phyloP scores from a whole-genome alignment of 345 rosid genomes.

The Melaleuca quinquenervia region DNA sequence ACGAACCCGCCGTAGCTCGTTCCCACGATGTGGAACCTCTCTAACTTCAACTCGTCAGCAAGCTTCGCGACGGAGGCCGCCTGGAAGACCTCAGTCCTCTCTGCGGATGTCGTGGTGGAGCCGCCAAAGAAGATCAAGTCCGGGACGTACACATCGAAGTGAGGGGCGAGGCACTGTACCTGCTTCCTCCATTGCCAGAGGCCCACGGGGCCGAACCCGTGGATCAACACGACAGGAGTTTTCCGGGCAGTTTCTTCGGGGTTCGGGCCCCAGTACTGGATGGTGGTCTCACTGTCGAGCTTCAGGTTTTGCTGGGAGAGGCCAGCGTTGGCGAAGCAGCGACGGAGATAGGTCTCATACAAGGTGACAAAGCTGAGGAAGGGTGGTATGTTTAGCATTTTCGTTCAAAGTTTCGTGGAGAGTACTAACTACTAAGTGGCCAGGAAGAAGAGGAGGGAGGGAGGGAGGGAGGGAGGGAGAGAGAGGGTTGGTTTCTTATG shows the following conservation, averaged over 20 bases:
- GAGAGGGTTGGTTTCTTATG: neutral
- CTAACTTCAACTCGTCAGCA: conserved; percentile 34
- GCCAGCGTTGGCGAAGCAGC: conserved; percentile 55
- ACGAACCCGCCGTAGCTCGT: conserved; percentile 95
- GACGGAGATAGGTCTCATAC: conserved; percentile 58
- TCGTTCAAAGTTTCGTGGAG: neutral
- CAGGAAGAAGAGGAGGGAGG: neutral
- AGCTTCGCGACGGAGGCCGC: conserved; percentile 45
- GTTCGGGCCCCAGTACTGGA: conserved; percentile 71
- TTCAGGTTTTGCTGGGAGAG: conserved; percentile 31
- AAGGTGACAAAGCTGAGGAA: conserved; percentile 54
- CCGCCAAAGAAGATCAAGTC: conserved; percentile 71
- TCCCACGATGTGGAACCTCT: conserved; percentile 45
- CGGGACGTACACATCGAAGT: conserved; percentile 55
- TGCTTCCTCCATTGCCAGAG: conserved; percentile 82
- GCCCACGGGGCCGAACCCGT: conserved; percentile 78
- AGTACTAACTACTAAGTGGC: neutral
- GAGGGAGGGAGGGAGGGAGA: neutral
- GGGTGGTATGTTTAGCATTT: conserved; percentile 5
- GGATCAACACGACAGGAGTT: conserved; percentile 54
- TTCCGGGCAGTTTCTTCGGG: conserved; percentile 4
- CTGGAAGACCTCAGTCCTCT: conserved; percentile 73
- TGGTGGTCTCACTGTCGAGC: conserved; percentile 39
- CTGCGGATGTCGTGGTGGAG: conserved; percentile 41
- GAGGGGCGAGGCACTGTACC: conserved; percentile 45